Evolutionary conservation across 805 yeast genomes (phyloP).

Genomic region (Yamadazyma ubonensis): DNA sequence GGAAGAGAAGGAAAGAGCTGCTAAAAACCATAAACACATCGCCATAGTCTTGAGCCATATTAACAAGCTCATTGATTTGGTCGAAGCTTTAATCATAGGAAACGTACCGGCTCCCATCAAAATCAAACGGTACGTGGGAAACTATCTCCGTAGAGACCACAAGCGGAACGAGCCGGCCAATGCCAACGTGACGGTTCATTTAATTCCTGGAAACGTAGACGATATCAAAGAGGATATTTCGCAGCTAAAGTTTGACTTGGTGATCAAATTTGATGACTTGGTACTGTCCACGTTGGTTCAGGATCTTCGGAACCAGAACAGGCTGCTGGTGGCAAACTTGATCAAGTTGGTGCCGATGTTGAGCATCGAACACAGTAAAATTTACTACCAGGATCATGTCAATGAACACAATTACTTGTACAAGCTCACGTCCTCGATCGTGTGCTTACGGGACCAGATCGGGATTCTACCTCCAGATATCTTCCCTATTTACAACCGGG

Average conservation of each 20-base stretch:
- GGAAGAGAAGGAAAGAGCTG: conserved; percentile 11
- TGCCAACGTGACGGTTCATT: conserved; percentile 30
- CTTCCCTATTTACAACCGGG: conserved; percentile 68
- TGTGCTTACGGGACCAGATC: conserved; percentile 74
- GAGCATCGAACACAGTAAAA: conserved; percentile 78
- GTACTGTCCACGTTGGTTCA: conserved; percentile 36
- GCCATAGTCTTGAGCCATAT: conserved; percentile 72
- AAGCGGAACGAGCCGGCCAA: conserved; percentile 16
- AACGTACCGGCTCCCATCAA: conserved; percentile 40
- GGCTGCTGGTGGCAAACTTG: conserved; percentile 46
- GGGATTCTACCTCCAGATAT: conserved; percentile 81
- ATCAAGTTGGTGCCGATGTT: conserved; percentile 72
- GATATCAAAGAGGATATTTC: conserved; percentile 12
- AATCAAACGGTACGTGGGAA: conserved; percentile 56
- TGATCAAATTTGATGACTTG: conserved; percentile 64
- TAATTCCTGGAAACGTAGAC: conserved; percentile 38
- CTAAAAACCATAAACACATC: conserved; percentile 42
- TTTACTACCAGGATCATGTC: conserved; percentile 33
- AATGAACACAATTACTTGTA: conserved; percentile 47
- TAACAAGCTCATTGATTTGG: conserved; percentile 61
- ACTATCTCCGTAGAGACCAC: conserved; percentile 21
- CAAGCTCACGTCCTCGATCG: conserved; percentile 76
- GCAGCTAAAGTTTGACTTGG: conserved; percentile 48
- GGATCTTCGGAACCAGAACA: conserved; percentile 28
- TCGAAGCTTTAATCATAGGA: conserved; percentile 70